Percentiles rank a stretch among this genome's conserved stretches.
These are phyloP conservation scores for Mortierella polycephala DNA, from an alignment of 371 early-diverging fungal genomes.

Conservation along the genomic window DNA sequence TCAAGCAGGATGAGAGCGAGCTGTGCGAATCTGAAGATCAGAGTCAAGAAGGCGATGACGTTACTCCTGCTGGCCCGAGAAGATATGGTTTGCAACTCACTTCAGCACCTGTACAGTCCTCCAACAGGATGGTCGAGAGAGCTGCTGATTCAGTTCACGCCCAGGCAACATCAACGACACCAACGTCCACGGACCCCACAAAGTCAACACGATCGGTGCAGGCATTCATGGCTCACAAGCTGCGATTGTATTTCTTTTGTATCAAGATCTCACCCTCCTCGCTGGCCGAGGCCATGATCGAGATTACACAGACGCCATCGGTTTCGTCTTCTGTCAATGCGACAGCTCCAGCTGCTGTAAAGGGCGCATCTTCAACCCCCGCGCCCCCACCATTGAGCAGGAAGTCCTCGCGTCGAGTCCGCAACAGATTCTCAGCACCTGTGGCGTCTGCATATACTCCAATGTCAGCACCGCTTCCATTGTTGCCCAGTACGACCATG, in stretches of 20 bases:
- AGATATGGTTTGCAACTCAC: constrained; percentile 22
- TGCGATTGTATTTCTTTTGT: constrained; percentile 45
- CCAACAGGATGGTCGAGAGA: background rate
- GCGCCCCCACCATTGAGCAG: constrained; percentile 7
- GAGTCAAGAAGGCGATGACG: background rate
- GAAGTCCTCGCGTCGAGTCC: constrained; percentile 3
- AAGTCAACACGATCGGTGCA: constrained; percentile 8
- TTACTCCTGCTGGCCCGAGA: background rate
- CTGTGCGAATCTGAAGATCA: background rate
- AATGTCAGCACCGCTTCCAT: background rate
- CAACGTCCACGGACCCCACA: too few species aligned
- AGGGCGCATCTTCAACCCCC: background rate
- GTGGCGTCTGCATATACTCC: constrained; percentile 1
- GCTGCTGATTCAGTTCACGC: background rate
- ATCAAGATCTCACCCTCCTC: constrained; percentile 27
- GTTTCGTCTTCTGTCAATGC: background rate
- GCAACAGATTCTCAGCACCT: constrained; percentile 12
- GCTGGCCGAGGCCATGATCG: constrained; percentile 23
- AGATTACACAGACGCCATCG: constrained; percentile 4
- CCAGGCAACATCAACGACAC: background rate
- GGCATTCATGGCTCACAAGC: constrained; percentile 42
- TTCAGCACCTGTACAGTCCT: background rate
- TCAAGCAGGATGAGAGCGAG: constrained; percentile 5
- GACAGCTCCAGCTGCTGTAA: background rate
- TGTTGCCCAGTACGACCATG: background rate